Evolutionary conservation across 345 rosid genomes (phyloP).

Genomic region (Cochlearia excelsa): DNA sequence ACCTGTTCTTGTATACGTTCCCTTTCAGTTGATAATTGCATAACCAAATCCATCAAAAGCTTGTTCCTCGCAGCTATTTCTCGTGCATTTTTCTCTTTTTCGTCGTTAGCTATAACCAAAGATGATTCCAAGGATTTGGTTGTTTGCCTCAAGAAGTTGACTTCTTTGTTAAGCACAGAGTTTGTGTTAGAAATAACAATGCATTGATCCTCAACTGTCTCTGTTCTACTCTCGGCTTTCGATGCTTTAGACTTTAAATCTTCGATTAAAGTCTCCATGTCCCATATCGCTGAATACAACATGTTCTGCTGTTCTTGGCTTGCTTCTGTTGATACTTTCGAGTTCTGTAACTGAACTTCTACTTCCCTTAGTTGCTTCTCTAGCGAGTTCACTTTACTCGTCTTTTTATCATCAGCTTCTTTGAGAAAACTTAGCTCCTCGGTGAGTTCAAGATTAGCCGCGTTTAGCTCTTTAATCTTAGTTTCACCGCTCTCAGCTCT

Average conservation of each 20-base stretch:
- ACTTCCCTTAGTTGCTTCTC: slow-evolving; percentile 80
- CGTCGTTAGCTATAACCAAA: slow-evolving; percentile 51
- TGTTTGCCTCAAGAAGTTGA: slow-evolving; percentile 49
- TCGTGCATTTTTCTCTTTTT: slow-evolving; percentile 51
- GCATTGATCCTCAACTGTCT: slow-evolving; percentile 73
- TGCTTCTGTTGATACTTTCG: slow-evolving; percentile 72
- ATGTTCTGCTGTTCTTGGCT: slow-evolving; percentile 91
- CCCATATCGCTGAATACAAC: slow-evolving; percentile 98
- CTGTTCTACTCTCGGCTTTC: slow-evolving; percentile 75
- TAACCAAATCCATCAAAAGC: slow-evolving; percentile 65
- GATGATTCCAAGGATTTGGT: slow-evolving; percentile 50
- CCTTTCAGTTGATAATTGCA: slow-evolving; percentile 67
- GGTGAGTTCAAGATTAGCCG: slow-evolving; percentile 64
- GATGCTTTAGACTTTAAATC: slow-evolving; percentile 88
- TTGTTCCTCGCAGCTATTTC: slow-evolving; percentile 59
- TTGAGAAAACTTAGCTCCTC: slow-evolving; percentile 84
- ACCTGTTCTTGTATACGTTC: slow-evolving; percentile 87
- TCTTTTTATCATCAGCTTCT: slow-evolving; percentile 50
- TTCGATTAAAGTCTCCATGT: slow-evolving; percentile 93
- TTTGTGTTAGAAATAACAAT: slow-evolving; percentile 59
- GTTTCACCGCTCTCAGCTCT: slow-evolving; percentile 68
- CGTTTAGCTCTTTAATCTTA: slow-evolving; percentile 61
- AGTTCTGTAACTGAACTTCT: slow-evolving; percentile 65
- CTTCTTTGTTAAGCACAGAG: slow-evolving; percentile 56
- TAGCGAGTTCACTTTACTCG: slow-evolving; percentile 65